phyloP scores from a whole-genome alignment of 148 eudicot genomes.

The Amaranthus palmeri region DNA sequence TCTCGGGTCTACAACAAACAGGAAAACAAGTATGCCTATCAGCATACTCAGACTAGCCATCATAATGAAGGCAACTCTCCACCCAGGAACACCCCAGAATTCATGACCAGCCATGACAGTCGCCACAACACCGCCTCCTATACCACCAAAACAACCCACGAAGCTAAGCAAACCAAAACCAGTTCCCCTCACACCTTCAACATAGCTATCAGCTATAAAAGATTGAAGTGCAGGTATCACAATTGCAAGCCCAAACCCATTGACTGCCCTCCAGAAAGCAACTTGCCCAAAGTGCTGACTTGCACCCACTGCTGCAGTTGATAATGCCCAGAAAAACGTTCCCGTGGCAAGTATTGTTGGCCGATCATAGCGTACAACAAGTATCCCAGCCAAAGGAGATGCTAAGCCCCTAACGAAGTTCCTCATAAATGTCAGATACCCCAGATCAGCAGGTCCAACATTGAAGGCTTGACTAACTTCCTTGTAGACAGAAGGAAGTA shows the following conservation, averaged over 20 bases:
- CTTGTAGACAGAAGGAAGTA: slow-evolving; percentile 91
- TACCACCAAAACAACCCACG: slow-evolving; percentile 78
- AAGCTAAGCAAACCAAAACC: slow-evolving; percentile 83
- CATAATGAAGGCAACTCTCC: slow-evolving; percentile 75
- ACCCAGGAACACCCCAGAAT: slow-evolving; percentile 76
- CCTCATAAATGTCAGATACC: slow-evolving; percentile 74
- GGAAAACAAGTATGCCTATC: slow-evolving; percentile 63
- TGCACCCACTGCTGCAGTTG: slow-evolving; percentile 91
- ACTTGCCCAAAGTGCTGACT: slow-evolving; percentile 66
- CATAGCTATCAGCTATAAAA: slow-evolving; percentile 83
- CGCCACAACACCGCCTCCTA: slow-evolving; percentile 86
- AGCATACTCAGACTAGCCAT: slow-evolving; percentile 63
- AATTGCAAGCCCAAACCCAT: slow-evolving; percentile 94
- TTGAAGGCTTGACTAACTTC: slow-evolving; percentile 88
- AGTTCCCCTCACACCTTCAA: slow-evolving; percentile 68
- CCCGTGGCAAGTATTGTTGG: slow-evolving; percentile 87
- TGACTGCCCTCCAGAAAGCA: slow-evolving; percentile 85
- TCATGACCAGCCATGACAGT: slow-evolving; percentile 81
- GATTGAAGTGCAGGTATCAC: slow-evolving; percentile 96
- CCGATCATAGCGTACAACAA: slow-evolving; percentile 77
- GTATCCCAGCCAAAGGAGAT: slow-evolving; percentile 87
- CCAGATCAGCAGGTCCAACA: slow-evolving; percentile 86
- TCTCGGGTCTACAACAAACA: slow-evolving; percentile 78
- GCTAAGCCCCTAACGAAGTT: slow-evolving; percentile 76
- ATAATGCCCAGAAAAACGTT: slow-evolving; percentile 83